These are phyloP conservation scores for Trichoderma parareesei DNA, from an alignment of 495 filamentous ascomycete genomes.

Conservation along the genomic window DNA sequence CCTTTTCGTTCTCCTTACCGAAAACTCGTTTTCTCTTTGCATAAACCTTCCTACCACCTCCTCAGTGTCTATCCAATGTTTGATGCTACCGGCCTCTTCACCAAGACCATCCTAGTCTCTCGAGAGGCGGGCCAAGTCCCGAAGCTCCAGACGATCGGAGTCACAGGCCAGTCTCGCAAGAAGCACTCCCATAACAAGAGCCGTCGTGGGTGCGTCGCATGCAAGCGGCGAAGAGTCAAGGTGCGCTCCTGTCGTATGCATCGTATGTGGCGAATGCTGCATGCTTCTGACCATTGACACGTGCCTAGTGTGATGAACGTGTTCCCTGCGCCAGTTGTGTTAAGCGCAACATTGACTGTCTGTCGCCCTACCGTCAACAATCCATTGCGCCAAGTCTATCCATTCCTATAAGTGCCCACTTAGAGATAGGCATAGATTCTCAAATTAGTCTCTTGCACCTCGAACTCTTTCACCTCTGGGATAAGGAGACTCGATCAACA, in stretches of 20 bases:
- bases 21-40: not conserved
- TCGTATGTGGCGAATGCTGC: not conserved
- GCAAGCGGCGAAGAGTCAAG: constrained; percentile 16
- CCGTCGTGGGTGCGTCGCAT: constrained; percentile 13
- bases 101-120: not conserved
- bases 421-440: not conserved
- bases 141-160: not conserved
- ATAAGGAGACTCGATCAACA: constrained; percentile 11
- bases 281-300: not conserved
- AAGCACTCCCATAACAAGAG: constrained; percentile 15
- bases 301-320: constrained; percentile 16
- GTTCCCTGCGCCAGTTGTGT: constrained; percentile 13
- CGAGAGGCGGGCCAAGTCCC: not conserved
- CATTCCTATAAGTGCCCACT: not conserved
- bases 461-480: constrained; percentile 15
- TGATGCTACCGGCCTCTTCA: not conserved
- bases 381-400: not conserved
- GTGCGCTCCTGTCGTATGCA: constrained; percentile 1
- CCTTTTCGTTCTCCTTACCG: not conserved
- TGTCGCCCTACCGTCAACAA: not conserved
- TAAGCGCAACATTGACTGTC: constrained; percentile 14
- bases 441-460: constrained; percentile 14
- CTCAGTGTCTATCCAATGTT: not conserved
- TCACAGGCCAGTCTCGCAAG: not conserved
- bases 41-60: not conserved